phyloP scores from a whole-genome alignment of 768 basidiomycete species.

The Suillus hirtellus region DNA sequence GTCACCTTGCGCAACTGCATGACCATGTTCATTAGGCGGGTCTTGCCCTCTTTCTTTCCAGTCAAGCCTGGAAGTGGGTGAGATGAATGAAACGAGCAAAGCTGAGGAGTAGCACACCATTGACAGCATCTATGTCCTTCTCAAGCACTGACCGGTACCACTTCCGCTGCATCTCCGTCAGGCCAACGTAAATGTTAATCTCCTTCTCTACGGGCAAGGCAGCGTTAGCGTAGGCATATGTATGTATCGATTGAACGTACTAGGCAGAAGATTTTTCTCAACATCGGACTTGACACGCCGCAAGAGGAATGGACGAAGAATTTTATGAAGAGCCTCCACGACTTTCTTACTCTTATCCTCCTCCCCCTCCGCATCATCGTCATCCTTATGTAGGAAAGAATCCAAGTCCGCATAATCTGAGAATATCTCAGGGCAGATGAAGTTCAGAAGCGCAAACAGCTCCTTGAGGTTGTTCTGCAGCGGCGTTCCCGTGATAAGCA shows the following conservation, averaged over 20 bases:
- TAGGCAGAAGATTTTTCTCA: conserved; percentile 93
- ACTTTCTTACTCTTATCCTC: conserved; percentile 89
- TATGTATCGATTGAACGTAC: conserved; percentile 33
- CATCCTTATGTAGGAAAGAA: conserved; percentile 90
- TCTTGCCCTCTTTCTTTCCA: conserved; percentile 99
- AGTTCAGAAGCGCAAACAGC: conserved; percentile 88
- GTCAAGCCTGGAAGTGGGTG: conserved; percentile 60
- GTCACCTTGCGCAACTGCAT: conserved; percentile 96
- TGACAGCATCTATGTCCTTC: conserved; percentile 99
- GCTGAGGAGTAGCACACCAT: conserved; percentile 51
- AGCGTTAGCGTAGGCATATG: conserved; percentile 2
- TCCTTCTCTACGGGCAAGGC: conserved; percentile 73
- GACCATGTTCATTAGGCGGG: conserved; percentile 96
- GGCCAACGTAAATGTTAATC: conserved; percentile 96
- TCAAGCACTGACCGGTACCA: conserved; percentile 97
- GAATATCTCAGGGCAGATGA: conserved; percentile 96
- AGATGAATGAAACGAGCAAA: background rate
- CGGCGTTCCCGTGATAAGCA: conserved; percentile 96
- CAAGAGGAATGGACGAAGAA: conserved; percentile 91
- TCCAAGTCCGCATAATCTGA: conserved; percentile 90
- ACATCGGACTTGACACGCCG: conserved; percentile 95
- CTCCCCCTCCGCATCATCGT: conserved; percentile 61
- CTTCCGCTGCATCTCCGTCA: conserved; percentile 96
- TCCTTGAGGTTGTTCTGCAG: conserved; percentile 97
- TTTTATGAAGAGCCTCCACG: conserved; percentile 96